Base-by-base conservation (phyloP, 306 rosid genomes). In the Rubus idaeus region DNA sequence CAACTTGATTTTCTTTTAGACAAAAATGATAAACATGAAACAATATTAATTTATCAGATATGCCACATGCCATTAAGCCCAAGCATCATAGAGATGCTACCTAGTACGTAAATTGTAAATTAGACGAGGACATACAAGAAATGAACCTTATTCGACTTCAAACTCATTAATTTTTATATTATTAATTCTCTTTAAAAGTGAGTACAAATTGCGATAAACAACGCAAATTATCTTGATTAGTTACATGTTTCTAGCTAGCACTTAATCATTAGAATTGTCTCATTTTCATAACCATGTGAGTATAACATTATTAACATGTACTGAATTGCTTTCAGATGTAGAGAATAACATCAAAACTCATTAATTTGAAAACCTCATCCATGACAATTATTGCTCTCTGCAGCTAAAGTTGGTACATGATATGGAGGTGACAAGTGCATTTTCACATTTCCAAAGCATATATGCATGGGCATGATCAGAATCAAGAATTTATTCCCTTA, bases 401-500 rank as follows among this genome's bases (percentile, higher is more conserved):
- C 67, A 61, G 40, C 41, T 14, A 12, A 8, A 5, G 41, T 30
- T 11, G 13, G 51, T 41, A 30, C 35, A 30, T 30, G 35, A 41
- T 42, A 17, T 42, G 68, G 74, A 70, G 44, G 20, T 49, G 74
- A 70, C 74, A 69, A 69, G 42, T 46, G 42, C 20, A 1, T 10
- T 66, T 60, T 66, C 13, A 39, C 70, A 66, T 4, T 41, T 66
- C 49, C 50, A 18, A 65, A 66, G 35, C 71, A 66, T n/a, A 66
- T n/a, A 37, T 39, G 20, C 41, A 70, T 69, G 6, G 41, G 57
- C 45, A 39, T 53, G 50, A 45, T 45, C 49, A 39, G 50, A 23
- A 71, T 40, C 35, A 42, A 39, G 51, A 55, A 72, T n/a, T 49
- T 55, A 72, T 71, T 71, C 75, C 49, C 66, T 72, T 53, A 11